Evolutionary conservation across 2,329 filamentous ascomycete species (phyloP).

Genomic region (Penicillium sp.): DNA sequence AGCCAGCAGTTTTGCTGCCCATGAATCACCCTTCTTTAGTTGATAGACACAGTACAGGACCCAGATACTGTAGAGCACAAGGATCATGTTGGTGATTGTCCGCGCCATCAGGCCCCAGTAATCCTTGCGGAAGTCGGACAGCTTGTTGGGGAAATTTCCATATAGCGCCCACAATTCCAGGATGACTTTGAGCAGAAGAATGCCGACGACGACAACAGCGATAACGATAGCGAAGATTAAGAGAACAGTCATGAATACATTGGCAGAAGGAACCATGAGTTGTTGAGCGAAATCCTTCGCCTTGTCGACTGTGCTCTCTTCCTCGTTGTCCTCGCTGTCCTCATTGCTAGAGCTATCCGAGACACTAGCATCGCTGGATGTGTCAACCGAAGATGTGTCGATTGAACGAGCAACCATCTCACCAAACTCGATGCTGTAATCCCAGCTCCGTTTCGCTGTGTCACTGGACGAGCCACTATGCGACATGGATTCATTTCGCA

Average conservation of each 20-base stretch:
- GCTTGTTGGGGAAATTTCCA: slow-evolving; percentile 75
- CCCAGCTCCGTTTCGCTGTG: slow-evolving; percentile 57
- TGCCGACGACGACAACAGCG: slow-evolving; percentile 77
- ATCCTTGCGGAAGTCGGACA: slow-evolving; percentile 85
- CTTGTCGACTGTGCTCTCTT: slow-evolving; percentile 60
- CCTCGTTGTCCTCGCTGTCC: slow-evolving; percentile 9
- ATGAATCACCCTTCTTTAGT: slow-evolving; percentile 89
- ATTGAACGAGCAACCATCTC: slow-evolving; percentile 56
- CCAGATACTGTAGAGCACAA: slow-evolving; percentile 93
- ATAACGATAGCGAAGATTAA: slow-evolving; percentile 85
- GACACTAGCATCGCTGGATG: slow-evolving; percentile 41
- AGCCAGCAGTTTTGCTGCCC: slow-evolving; percentile 83
- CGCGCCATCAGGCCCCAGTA: slow-evolving; percentile 94
- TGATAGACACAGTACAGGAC: slow-evolving; percentile 95
- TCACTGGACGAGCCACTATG: slow-evolving; percentile 62
- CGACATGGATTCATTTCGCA: slow-evolving; percentile 59
- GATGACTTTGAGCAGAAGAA: slow-evolving; percentile 86
- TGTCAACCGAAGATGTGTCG: slow-evolving; percentile 41
- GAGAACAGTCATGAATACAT: slow-evolving; percentile 95
- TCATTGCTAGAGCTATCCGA: slow-evolving; percentile 32
- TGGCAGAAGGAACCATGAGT: slow-evolving; percentile 78
- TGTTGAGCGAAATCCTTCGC: slow-evolving; percentile 82
- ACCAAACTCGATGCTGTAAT: slow-evolving; percentile 42
- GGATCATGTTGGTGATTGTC: slow-evolving; percentile 83
- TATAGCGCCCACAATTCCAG: slow-evolving; percentile 91